These are phyloP conservation scores for Beauveria pseudobassiana DNA, from an alignment of 2,329 filamentous ascomycete genomes.

Conservation along the genomic window DNA sequence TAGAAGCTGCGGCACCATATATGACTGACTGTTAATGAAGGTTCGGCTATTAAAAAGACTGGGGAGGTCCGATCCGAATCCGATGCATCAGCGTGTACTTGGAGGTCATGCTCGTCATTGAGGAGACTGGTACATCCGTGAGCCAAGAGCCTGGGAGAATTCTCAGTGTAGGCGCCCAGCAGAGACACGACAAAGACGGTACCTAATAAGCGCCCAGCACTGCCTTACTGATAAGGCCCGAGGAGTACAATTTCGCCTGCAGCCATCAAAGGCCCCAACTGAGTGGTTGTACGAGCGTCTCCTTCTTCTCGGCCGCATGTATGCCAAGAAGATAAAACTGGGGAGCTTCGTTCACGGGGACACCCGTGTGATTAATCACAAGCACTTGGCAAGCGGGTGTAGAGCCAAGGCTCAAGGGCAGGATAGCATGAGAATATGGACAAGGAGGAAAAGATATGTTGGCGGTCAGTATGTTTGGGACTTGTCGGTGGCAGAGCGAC, in stretches of 20 bases:
- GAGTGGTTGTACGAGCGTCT: background rate
- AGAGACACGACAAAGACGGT: too few species aligned
- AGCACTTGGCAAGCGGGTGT: background rate
- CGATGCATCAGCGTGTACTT: too few species aligned
- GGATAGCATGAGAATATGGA: background rate
- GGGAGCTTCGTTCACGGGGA: background rate
- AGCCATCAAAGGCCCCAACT: background rate
- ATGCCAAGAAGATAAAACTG: background rate
- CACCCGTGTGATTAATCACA: background rate
- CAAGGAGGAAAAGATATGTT: background rate
- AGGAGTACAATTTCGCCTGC: background rate
- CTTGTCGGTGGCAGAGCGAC: background rate
- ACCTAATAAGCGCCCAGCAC: too few species aligned
- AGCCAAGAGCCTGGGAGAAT: too few species aligned
- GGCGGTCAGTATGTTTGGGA: constrained; percentile 3
- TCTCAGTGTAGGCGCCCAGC: too few species aligned
- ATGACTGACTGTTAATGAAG: background rate
- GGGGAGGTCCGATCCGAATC: background rate
- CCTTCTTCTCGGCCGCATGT: background rate
- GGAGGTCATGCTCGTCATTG: too few species aligned
- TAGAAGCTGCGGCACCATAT: background rate
- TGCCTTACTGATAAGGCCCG: too few species aligned
- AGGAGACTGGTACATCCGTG: too few species aligned
- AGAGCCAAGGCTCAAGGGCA: background rate
- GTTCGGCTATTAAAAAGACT: background rate